Percentiles rank a stretch among this genome's conserved stretches.
phyloP scores from a whole-genome alignment of 2,329 filamentous ascomycete genomes.

The Nakataea oryzae region DNA sequence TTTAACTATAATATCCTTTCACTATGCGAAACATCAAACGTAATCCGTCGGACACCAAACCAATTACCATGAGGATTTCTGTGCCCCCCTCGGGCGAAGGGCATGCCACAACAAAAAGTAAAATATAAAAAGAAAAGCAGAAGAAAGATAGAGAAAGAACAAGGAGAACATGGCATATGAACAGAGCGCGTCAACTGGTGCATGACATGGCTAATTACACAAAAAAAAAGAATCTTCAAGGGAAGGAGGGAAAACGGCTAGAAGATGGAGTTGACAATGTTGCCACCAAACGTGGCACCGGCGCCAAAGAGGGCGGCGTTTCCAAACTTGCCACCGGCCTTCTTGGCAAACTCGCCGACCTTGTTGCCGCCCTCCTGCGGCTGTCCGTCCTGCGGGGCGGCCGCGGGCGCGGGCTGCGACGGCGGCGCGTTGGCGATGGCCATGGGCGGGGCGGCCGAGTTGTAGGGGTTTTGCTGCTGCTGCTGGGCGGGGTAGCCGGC shows the following conservation, averaged over 20 bases:
- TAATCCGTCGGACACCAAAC: no score
- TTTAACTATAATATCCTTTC: no score
- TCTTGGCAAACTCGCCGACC: constrained; percentile 71
- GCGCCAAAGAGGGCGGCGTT: constrained; percentile 81
- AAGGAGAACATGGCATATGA: neutral
- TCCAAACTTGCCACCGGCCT: constrained; percentile 91
- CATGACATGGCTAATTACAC: neutral
- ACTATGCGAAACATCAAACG: no score
- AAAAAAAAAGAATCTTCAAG: neutral
- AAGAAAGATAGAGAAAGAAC: neutral
- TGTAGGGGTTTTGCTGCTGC: constrained; percentile 53
- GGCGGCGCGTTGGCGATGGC: constrained; percentile 51
- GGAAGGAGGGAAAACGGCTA: constrained; percentile 27
- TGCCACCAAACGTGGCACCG: constrained; percentile 80
- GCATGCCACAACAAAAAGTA: neutral
- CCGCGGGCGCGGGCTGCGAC: constrained; percentile 54
- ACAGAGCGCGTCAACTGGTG: neutral
- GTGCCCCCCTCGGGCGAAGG: no score
- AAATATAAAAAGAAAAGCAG: neutral
- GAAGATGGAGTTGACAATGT: constrained; percentile 86
- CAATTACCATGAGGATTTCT: no score
- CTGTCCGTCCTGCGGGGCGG: constrained; percentile 51
- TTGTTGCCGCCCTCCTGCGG: constrained; percentile 44
- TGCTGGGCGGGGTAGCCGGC: constrained; percentile 56
- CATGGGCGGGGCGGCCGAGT: constrained; percentile 59